Percentiles rank a stretch among this genome's conserved stretches.
Evolutionary conservation across 495 filamentous ascomycete species (phyloP).

Genomic region (Aspergillus coremiiformis): DNA sequence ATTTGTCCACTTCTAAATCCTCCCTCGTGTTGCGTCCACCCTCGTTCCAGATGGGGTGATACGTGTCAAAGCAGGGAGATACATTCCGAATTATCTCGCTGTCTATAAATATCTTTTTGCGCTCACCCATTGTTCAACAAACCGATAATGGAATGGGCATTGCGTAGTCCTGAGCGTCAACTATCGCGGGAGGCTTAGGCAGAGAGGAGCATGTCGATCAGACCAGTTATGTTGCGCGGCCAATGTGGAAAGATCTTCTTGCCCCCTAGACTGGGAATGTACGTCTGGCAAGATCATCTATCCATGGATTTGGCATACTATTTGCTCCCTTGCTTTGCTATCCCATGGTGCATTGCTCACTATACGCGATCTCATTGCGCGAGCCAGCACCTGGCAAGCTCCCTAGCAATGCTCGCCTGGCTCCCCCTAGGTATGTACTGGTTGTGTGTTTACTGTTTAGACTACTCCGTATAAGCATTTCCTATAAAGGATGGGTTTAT

Average conservation of each 20-base stretch:
- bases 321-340: slow-evolving; percentile 1
- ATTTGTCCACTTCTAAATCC: slow-evolving; percentile 25
- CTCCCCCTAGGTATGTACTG: background rate
- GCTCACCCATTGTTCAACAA: background rate
- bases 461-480: background rate
- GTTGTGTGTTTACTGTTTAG: background rate
- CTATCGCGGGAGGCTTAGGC: no score
- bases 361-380: background rate
- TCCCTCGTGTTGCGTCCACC: slow-evolving; percentile 46
- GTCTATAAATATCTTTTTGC: background rate
- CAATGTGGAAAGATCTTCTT: background rate
- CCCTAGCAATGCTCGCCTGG: background rate
- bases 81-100: slow-evolving; percentile 24
- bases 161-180: background rate
- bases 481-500: background rate
- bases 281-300: background rate
- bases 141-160: background rate
- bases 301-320: background rate
- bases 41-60: slow-evolving; percentile 32
- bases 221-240: slow-evolving; percentile 2
- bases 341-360: background rate
- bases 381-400: background rate
- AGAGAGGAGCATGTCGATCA: slow-evolving; percentile 4
- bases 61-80: slow-evolving; percentile 47
- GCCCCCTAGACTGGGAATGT: background rate